A percentile compares a stretch with the other conserved stretches of the same genome.
Conservation (phyloP, 2,329 filamentous ascomycete genomes). For the Scleromitrula shiraiana region DNA sequence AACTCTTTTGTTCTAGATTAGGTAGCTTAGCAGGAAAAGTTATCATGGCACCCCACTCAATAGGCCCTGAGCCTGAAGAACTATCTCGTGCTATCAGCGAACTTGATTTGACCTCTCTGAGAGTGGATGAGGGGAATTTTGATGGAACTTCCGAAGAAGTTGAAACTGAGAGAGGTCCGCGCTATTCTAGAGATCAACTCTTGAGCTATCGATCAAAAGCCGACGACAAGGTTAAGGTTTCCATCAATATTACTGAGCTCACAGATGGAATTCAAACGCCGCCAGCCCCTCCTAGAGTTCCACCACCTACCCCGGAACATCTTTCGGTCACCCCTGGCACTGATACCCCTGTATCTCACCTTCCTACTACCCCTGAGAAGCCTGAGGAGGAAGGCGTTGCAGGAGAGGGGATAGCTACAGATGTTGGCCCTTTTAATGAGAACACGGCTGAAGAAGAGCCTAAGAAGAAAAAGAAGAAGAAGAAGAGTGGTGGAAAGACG, state of each 20-base stretch:
- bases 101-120: slow-evolving; percentile 16
- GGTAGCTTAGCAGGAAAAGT: neutral
- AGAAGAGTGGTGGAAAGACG: slow-evolving; percentile 31
- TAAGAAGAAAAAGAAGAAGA: slow-evolving; percentile 38
- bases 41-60: slow-evolving; percentile 8
- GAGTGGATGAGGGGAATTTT: too few species aligned
- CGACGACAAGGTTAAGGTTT: neutral
- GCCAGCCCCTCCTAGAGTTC: slow-evolving; percentile 7
- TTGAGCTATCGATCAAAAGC: slow-evolving; percentile 11
- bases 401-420: neutral
- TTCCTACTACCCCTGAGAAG: neutral
- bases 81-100: slow-evolving; percentile 22
- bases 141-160: slow-evolving; percentile 2
- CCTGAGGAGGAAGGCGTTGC: neutral
- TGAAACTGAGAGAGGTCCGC: neutral
- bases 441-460: neutral
- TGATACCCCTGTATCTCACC: slow-evolving; percentile 1
- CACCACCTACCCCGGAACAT: slow-evolving; percentile 9
- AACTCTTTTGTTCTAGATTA: neutral
- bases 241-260: slow-evolving; percentile 1
- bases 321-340: slow-evolving; percentile 3
- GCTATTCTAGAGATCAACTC: slow-evolving; percentile 18
- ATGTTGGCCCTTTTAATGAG: slow-evolving; percentile 14
- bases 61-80: slow-evolving; percentile 11
- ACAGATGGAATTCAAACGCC: slow-evolving; percentile 4